phyloP scores from a whole-genome alignment of 2,329 filamentous ascomycete genomes.

The Knoxdaviesia proteae region DNA sequence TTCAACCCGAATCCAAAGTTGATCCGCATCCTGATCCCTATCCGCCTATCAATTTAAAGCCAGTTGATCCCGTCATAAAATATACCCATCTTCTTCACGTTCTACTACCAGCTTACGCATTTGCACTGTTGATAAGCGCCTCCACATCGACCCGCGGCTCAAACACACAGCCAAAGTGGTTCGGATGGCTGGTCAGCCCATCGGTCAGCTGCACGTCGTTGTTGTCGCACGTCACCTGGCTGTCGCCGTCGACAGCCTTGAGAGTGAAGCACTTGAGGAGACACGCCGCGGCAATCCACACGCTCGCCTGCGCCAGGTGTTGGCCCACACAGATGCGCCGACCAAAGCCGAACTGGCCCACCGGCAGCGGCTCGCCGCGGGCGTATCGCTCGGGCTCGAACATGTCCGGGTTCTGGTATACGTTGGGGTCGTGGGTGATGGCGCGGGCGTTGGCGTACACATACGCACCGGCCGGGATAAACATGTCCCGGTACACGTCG shows the following conservation, averaged over 20 bases:
- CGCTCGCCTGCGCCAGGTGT: constrained; percentile 23
- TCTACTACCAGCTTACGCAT: no score
- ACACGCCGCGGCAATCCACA: constrained; percentile 19
- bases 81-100: no score
- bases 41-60: no score
- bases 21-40: no score
- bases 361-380: constrained; percentile 21
- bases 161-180: constrained; percentile 9
- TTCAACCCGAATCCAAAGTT: no score
- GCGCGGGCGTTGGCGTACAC: constrained; percentile 21
- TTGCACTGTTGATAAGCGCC: no score
- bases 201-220: constrained; percentile 9
- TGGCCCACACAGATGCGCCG: constrained; percentile 27
- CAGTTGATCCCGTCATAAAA: no score
- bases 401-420: constrained; percentile 18
- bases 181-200: constrained; percentile 10
- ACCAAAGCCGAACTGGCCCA: constrained; percentile 30
- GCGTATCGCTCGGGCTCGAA: constrained; percentile 26
- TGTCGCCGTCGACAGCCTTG: no score
- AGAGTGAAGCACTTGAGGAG: constrained; percentile 5
- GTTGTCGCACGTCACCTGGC: no score
- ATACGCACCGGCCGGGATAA: constrained; percentile 31
- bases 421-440: constrained; percentile 19
- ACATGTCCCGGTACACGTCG: constrained; percentile 33
- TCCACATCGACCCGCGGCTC: constrained; percentile 5